Evolutionary conservation across 805 yeast genomes (phyloP), one percentile per base, ranked within the genome.

Genomic region (Jamesozyma rosinii): DNA sequence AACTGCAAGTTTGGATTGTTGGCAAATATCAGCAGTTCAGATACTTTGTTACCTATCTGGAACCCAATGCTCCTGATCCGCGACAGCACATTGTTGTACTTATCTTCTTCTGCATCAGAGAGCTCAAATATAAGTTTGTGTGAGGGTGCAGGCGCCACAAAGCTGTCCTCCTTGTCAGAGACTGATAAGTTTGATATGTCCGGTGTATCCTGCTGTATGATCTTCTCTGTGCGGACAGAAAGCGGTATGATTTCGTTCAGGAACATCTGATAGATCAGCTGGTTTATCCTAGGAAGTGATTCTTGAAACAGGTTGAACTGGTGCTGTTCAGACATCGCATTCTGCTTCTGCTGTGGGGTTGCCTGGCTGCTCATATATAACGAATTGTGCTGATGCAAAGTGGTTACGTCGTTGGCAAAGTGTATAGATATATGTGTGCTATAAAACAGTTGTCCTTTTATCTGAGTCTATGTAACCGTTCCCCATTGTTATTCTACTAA

Each of bases 161-260:
- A 15, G 4, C 21, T 10, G 9, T 13, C 27, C n/a, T n/a, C n/a
- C 17, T 9, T 15, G 11, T 11, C 29, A 24, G 29, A 24, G 29
- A 24, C 29, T 8, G 18, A n/a, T 17, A 33, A 33, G 11, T 33
- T 19, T 4, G 35, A 27, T 18, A 18, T 22, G 32, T n/a, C 24
- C 31, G 15, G 17, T 39, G 21, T 10, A 11, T 15, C 32, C 9
- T 24, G 29, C 11, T 24, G 29, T 8, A 77, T 59, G 35, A 70
- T 66, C 38, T 73, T 69, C 13, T 83, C 74, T 4, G 86, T 79
- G 30, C 83, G 65, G 37, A 81, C 71, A 0, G 88, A 76, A 36
- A 80, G 60, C 3, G 95, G 94, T 1, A 87, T 79, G 31, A 84
- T 66, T 61, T 88, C 95, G 54, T 80, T 82, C 24, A 89, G 61